Conservation (phyloP, 1,139 yeast genomes). For the Blastobotrys buckinghamii region DNA sequence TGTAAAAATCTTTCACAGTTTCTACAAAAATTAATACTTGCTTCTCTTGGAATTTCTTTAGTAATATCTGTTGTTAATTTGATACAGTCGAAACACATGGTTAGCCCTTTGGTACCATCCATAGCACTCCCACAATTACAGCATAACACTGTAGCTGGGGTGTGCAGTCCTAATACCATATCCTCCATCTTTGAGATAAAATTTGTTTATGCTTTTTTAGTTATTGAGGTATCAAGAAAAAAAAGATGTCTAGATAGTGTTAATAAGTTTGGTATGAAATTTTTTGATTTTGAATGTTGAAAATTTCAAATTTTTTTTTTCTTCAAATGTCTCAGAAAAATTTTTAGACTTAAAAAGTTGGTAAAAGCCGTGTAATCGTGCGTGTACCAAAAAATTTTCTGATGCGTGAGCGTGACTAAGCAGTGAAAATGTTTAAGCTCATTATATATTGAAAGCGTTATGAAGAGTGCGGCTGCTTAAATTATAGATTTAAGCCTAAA, state of each 20-base stretch:
- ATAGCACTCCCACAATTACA: slow-evolving; percentile 98
- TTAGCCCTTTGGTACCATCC: slow-evolving; percentile 89
- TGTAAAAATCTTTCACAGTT: slow-evolving; percentile 94
- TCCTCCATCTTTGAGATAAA: neutral
- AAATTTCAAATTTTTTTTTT: neutral
- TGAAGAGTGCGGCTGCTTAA: too few relatives aligned
- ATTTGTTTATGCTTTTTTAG: neutral
- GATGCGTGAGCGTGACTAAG: too few relatives aligned
- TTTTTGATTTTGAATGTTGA: neutral
- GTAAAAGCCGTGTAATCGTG: too few relatives aligned
- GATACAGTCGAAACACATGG: slow-evolving; percentile 97
- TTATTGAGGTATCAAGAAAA: neutral
- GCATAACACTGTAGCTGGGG: slow-evolving; percentile 67
- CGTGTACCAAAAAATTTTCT: too few relatives aligned
- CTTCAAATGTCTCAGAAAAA: too few relatives aligned
- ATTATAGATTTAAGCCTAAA: too few relatives aligned
- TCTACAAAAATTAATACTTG: slow-evolving; percentile 87
- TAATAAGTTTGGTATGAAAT: neutral
- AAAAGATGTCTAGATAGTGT: neutral
- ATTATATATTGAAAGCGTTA: too few relatives aligned
- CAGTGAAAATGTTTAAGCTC: too few relatives aligned
- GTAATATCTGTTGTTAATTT: slow-evolving; percentile 91
- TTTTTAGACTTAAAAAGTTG: too few relatives aligned
- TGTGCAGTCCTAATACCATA: slow-evolving; percentile 1
- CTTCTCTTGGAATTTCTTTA: slow-evolving; percentile 93